Conservation (phyloP, 73 alveolate genomes). For the Stentor roeselii region DNA sequence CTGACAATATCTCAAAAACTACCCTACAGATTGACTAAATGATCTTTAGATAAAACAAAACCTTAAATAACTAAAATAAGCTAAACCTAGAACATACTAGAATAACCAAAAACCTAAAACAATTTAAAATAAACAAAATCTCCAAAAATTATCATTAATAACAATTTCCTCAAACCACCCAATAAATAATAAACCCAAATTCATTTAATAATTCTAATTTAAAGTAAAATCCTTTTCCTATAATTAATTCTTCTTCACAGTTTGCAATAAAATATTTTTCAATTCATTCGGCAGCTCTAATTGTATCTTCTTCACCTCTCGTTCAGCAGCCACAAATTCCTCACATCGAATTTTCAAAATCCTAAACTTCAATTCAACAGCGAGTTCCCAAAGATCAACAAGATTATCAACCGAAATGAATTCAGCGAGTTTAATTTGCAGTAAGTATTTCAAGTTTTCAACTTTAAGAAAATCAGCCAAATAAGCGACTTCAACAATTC, state of each 20-base stretch:
- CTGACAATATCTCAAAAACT: too few species aligned
- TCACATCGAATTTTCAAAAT: not conserved
- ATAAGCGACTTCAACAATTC: not conserved
- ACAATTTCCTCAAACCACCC: not conserved
- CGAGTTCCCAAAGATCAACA: not conserved
- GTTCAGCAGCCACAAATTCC: not conserved
- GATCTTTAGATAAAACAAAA: too few species aligned
- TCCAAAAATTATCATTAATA: too few species aligned
- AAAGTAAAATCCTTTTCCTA: not conserved
- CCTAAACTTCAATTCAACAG: not conserved
- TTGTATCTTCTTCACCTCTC: not conserved
- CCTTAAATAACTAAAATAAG: too few species aligned
- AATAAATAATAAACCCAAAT: not conserved
- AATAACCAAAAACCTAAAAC: not conserved
- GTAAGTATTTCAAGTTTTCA: not conserved
- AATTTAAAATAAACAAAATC: not conserved
- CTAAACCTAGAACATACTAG: not conserved
- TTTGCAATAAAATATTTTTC: too few species aligned
- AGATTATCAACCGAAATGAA: not conserved
- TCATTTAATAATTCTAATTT: not conserved
- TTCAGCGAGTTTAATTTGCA: not conserved
- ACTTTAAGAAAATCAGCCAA: not conserved
- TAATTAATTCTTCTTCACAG: not conserved
- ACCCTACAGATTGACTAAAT: too few species aligned
- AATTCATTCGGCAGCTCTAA: not conserved